Base-by-base conservation (phyloP, 2,329 filamentous ascomycete species). In the Aspergillus versicolor region DNA sequence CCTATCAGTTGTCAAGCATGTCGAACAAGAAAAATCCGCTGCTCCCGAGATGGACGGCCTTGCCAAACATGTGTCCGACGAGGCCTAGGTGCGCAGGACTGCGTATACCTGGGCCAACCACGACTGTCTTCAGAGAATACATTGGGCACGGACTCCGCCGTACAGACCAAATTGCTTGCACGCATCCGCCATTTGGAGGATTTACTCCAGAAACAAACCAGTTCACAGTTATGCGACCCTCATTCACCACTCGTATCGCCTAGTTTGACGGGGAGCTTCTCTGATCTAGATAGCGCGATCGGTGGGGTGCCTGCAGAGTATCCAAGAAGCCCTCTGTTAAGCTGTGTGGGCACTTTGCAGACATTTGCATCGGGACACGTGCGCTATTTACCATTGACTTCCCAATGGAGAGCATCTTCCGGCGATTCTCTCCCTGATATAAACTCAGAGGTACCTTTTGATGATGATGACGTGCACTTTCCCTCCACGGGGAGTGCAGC, bases 1-100 rank as follows among this genome's bases (percentile, higher is more conserved):
- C 74, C 74, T 11, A 70, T 76, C 41, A 75, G 70, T 53, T 77
- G 74, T 42, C 73, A 76, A 57, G 73, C 75, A 38, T 77, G 74
- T 59, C 70, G 74, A 45, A 69, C 67, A 11, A 64, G 74, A 46
- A 77, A 77, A 53, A 76, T 77, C 42, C 67, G 70, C 24, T 77
- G 74, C 57, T 69, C 72, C 22, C 74, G 74, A 22, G 72, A 74
- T 59, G 67, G 67, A n/a, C 65, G 68, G 13, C 73, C 74, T 21
- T 77, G 74, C 44, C 68, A 75, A 41, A 75, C 73, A 3, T 77
- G 74, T 62, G 65, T 74, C 9, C 68, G 71, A 15, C 70, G 74
- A 22, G 73, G 74, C 7, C 62, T 75, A 19, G 70, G 70, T 5
- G 67, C 69, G 12, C 67, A 72, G 46, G 71, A 75, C 53, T 74